Evolutionary conservation across 208 protist genomes (phyloP), one percentile per base, ranked within the genome.

Genomic region (Leishmania amazonensis): DNA sequence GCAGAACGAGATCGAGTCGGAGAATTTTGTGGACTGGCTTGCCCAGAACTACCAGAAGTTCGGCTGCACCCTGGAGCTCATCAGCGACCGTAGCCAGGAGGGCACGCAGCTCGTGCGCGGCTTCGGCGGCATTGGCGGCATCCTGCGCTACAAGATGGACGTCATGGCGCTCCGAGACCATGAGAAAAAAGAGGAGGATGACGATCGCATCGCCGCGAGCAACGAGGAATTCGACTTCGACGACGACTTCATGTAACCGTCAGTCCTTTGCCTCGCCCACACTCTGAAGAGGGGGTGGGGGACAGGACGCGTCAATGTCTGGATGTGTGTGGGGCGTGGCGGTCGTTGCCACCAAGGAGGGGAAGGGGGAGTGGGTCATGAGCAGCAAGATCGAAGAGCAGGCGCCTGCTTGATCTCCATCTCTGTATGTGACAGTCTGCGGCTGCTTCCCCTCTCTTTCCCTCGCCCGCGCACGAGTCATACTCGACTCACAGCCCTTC

Each of bases 1-100:
- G 80, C 91, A 95, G 80, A 94, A 90, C 79, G 99, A 99, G 60
- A 91, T 99, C 58, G 94, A 96, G 51, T 81, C 80, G 65, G 90
- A 99, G 68, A 85, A 93, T 81, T 93, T 99, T 60, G 91, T 99
- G 28, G 99, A 99, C 86, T 99, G 99, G 99, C 89, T 99, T 38
- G 96, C 99, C 15, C 87, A 98, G 45, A 99, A 99, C 89, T 99
- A 99, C 92, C 97, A 98, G 65, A 97, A 98, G 58, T 99, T 99
- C 78, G 99, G 99, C 68, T 97, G 93, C 90, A 93, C 85, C n/a
- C 91, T 99, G 45, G 98, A 98, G 90, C 95, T 99, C 68, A 91
- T 99, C 45, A 98, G 95, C 65, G 93, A 98, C 87, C 97, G 88
- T 64, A 99, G 97, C 54, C 98, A 99, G 85, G 99, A 99, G 86